Evolutionary conservation across 768 basidiomycete species (phyloP).

Genomic region (Russula abietina): DNA sequence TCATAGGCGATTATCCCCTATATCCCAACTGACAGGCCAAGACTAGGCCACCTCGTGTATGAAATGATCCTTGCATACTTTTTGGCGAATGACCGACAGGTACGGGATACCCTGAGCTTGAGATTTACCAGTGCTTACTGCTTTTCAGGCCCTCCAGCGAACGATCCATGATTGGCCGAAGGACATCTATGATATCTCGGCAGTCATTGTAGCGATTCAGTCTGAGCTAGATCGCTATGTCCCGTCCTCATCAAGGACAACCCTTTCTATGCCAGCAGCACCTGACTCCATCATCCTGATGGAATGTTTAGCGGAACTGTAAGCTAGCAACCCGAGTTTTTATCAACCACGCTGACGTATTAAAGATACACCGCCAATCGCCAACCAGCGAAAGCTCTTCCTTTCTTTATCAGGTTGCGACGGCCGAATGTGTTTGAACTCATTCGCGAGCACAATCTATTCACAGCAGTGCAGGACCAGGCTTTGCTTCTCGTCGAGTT

Average conservation of each 20-base stretch:
- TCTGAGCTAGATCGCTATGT: slow-evolving; percentile 66
- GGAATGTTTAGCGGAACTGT: slow-evolving; percentile 93
- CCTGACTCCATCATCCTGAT: slow-evolving; percentile 65
- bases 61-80: slow-evolving; percentile 93
- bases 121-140: background rate
- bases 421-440: slow-evolving; percentile 89
- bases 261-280: slow-evolving; percentile 28
- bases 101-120: slow-evolving; percentile 30
- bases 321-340: slow-evolving; percentile 26
- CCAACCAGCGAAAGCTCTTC: slow-evolving; percentile 91
- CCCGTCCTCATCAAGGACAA: slow-evolving; percentile 41
- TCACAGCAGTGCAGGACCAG: slow-evolving; percentile 92
- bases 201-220: slow-evolving; percentile 85
- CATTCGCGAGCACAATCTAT: slow-evolving; percentile 88
- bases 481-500: slow-evolving; percentile 90
- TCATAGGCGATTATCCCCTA: slow-evolving; percentile 78
- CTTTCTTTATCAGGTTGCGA: slow-evolving; percentile 81
- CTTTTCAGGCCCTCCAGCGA: slow-evolving; percentile 56
- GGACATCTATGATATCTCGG: slow-evolving; percentile 81
- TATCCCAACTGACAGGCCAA: slow-evolving; percentile 78
- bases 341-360: slow-evolving; percentile 4
- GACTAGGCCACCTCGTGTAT: slow-evolving; percentile 79
- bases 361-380: slow-evolving; percentile 76
- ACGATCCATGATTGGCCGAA: slow-evolving; percentile 87
- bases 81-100: slow-evolving; percentile 68